Conservation (phyloP, 1,284 basidiomycete species). For the Malassezia obtusa region DNA sequence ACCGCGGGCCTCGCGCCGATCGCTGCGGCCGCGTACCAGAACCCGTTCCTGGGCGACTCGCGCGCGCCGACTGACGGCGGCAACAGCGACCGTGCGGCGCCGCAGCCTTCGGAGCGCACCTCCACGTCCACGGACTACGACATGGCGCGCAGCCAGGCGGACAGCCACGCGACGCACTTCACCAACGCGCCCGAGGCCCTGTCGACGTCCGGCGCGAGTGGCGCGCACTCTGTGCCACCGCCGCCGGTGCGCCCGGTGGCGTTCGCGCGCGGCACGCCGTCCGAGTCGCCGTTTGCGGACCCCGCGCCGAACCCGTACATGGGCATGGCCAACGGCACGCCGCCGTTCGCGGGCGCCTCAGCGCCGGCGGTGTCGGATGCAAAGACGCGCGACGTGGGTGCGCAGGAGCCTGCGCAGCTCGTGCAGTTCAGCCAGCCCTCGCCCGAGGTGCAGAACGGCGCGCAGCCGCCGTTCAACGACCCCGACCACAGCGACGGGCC, state of each 20-base stretch:
- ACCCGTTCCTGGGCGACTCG: background rate
- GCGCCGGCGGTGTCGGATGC: conserved; percentile 3
- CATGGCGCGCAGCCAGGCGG: background rate
- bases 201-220: no score
- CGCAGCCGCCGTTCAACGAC: background rate
- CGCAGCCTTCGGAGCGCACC: conserved; percentile 1
- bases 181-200: background rate
- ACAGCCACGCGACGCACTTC: background rate
- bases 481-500: background rate
- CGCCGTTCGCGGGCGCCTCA: conserved; percentile 2
- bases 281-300: no score
- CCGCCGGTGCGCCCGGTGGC: no score
- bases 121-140: conserved; percentile 10
- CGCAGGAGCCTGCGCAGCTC: background rate
- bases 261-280: no score
- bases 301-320: background rate
- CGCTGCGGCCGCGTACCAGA: background rate
- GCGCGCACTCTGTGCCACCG: no score
- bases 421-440: conserved; percentile 1
- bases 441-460: background rate
- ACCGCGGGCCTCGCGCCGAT: background rate
- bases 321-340: background rate
- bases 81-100: no score
- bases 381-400: background rate
- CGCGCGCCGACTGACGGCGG: background rate